Evolutionary conservation across 2,329 filamentous ascomycete species (phyloP).

Genomic region (Cryphonectria naterciae): DNA sequence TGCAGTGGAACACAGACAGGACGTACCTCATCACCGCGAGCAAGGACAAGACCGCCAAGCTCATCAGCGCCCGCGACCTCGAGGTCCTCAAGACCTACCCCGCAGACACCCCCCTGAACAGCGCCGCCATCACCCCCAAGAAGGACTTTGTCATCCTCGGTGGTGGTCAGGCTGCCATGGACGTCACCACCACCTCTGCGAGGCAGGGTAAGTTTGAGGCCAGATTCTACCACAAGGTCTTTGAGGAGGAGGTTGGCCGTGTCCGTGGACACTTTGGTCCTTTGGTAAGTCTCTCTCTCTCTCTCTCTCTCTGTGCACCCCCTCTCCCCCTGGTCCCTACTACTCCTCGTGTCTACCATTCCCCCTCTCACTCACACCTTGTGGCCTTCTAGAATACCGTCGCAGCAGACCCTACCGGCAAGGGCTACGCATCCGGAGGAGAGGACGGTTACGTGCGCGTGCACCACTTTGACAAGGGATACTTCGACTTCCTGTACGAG

Average conservation of each 20-base stretch:
- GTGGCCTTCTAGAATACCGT: constrained; percentile 72
- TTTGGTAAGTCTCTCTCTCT: constrained; percentile 51
- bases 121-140: constrained; percentile 88
- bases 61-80: constrained; percentile 84
- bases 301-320: no score
- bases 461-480: constrained; percentile 97
- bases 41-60: constrained; percentile 97
- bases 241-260: constrained; percentile 97
- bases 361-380: neutral
- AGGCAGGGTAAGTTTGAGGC: constrained; percentile 99
- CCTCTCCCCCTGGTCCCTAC: no score
- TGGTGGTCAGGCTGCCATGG: constrained; percentile 98
- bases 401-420: constrained; percentile 87
- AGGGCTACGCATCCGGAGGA: constrained; percentile 90
- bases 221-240: constrained; percentile 99
- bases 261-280: constrained; percentile 97
- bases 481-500: constrained; percentile 99
- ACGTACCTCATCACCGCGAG: constrained; percentile 98
- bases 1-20: constrained; percentile 92
- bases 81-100: constrained; percentile 90
- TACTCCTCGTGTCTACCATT: neutral
- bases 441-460: constrained; percentile 98
- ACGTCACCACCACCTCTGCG: constrained; percentile 91
- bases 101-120: constrained; percentile 95
- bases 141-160: constrained; percentile 98